Evolutionary conservation across 169 alveolate genomes (phyloP).

Genomic region (Amoebophrya sp.): DNA sequence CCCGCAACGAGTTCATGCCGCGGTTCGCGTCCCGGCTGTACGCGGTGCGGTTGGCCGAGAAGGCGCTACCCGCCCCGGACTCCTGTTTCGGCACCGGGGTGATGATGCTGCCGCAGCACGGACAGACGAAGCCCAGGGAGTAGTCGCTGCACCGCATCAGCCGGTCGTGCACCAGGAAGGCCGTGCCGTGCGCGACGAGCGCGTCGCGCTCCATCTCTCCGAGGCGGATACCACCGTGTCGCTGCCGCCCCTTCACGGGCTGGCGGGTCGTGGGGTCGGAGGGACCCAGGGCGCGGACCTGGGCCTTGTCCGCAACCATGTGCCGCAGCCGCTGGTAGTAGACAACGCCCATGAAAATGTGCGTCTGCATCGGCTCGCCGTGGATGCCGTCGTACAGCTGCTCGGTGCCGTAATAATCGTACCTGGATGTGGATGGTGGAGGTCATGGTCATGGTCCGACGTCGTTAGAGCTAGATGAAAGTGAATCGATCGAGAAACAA

Average conservation of each 20-base stretch:
- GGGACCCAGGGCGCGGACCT: conserved; percentile 96
- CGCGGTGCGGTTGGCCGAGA: no score
- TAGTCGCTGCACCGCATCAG: conserved; percentile 49
- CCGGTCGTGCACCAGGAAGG: conserved; percentile 91
- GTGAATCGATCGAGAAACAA: no score
- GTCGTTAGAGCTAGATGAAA: no score
- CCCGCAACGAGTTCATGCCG: no score
- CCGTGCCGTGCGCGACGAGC: conserved; percentile 95
- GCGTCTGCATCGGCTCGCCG: conserved; percentile 91
- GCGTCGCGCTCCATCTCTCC: conserved; percentile 99
- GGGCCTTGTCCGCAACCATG: conserved; percentile 96
- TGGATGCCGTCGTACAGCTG: conserved; percentile 91
- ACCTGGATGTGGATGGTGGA: conserved; percentile 37
- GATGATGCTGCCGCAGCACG: no score
- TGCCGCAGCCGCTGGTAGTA: conserved; percentile 98
- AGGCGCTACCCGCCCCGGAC: no score
- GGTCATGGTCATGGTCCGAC: no score
- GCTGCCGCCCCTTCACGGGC: conserved; percentile 97
- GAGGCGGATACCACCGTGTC: conserved; percentile 97
- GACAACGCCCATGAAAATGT: conserved; percentile 94
- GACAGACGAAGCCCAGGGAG: background rate
- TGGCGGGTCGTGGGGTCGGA: conserved; percentile 92
- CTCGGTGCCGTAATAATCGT: conserved; percentile 96
- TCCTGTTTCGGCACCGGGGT: no score
- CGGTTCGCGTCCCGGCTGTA: no score